Conservation (phyloP, 2,329 filamentous ascomycete species). For the Aspergillus floridensis region DNA sequence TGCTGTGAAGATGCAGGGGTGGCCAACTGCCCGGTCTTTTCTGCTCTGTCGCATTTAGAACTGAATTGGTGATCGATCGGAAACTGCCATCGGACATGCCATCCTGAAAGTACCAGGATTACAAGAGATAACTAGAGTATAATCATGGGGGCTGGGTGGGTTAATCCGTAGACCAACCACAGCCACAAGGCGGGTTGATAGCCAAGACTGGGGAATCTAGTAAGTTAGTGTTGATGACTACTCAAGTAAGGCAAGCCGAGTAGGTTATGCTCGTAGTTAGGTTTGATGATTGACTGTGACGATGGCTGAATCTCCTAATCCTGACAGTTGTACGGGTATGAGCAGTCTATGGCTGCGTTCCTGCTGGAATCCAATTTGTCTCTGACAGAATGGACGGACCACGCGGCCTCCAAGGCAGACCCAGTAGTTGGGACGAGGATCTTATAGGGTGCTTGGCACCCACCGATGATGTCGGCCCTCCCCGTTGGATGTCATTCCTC, state of each 20-base stretch:
- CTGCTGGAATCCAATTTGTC: background rate
- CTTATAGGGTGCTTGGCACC: conserved; percentile 4
- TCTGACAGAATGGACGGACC: background rate
- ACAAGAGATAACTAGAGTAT: background rate
- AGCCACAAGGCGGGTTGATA: background rate
- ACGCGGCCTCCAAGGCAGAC: background rate
- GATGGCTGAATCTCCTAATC: background rate
- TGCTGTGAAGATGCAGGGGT: background rate
- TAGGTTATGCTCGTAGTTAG: background rate
- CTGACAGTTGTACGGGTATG: background rate
- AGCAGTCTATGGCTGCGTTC: background rate
- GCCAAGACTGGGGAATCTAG: background rate
- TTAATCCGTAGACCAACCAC: background rate
- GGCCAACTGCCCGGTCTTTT: background rate
- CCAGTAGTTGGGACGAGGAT: background rate
- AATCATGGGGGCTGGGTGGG: background rate
- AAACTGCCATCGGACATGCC: background rate
- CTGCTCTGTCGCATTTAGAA: background rate
- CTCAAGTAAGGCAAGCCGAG: background rate
- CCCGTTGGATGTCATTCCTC: background rate
- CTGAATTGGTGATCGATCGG: background rate
- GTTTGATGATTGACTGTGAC: background rate
- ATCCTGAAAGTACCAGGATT: background rate
- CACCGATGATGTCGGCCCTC: conserved; percentile 5
- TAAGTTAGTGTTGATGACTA: background rate